Percentiles rank a stretch among this genome's conserved stretches.
phyloP scores from a whole-genome alignment of 768 basidiomycete genomes.

The Boletus barrowsii region DNA sequence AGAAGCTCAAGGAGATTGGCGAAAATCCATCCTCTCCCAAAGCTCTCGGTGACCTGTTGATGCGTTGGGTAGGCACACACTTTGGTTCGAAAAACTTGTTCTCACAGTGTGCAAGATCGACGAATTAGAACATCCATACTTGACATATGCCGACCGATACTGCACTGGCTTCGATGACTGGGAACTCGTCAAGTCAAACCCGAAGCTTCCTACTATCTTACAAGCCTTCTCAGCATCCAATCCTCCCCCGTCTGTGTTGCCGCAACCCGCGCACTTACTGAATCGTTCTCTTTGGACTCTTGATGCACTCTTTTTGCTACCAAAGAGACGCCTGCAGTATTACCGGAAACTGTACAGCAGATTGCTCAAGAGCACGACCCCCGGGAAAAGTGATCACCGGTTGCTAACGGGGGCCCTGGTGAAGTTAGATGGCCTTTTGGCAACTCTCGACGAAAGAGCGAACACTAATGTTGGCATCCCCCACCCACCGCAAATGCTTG shows the following conservation, averaged over 20 bases:
- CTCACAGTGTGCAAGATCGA: constrained; percentile 62
- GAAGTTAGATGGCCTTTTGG: constrained; percentile 72
- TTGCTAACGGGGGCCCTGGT: constrained; percentile 78
- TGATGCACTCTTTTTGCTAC: constrained; percentile 84
- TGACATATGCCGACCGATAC: constrained; percentile 71
- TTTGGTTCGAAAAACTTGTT: constrained; percentile 5
- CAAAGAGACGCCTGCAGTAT: constrained; percentile 80
- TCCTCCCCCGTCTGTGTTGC: constrained; percentile 51
- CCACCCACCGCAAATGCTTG: neutral
- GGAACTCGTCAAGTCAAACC: constrained; percentile 75
- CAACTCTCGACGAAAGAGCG: constrained; percentile 58
- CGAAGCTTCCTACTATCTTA: constrained; percentile 66
- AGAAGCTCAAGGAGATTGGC: constrained; percentile 95
- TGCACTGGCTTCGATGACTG: constrained; percentile 78
- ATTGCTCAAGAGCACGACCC: constrained; percentile 80
- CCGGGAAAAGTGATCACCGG: constrained; percentile 83
- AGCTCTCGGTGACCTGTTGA: constrained; percentile 89
- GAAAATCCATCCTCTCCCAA: constrained; percentile 90
- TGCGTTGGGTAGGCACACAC: constrained; percentile 81
- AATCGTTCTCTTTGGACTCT: constrained; percentile 68
- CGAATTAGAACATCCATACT: constrained; percentile 86
- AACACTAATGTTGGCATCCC: constrained; percentile 30
- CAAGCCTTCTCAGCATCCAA: constrained; percentile 60
- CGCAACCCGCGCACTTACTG: constrained; percentile 31
- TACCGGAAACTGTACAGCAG: constrained; percentile 88